A percentile compares a stretch with the other conserved stretches of the same genome.
Conservation (phyloP, 2,329 filamentous ascomycete species). For the Aureobasidium mangrovei region DNA sequence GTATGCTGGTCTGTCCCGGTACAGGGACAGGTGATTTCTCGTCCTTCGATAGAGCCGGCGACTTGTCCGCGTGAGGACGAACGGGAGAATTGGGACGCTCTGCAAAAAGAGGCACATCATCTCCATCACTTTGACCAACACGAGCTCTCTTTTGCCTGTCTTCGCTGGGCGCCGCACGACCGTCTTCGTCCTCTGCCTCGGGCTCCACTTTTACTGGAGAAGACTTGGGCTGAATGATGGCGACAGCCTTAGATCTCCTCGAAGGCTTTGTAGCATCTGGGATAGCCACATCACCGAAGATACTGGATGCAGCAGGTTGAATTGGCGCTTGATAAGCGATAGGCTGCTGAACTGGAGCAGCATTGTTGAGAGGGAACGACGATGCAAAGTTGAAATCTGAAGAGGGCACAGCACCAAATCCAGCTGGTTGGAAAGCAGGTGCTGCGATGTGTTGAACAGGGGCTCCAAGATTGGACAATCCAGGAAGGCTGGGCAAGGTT, state of each 20-base stretch:
- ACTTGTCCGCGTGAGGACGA: not conserved
- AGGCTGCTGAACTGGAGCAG: slow-evolving; percentile 20
- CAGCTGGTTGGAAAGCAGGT: slow-evolving; percentile 29
- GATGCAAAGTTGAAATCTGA: slow-evolving; percentile 31
- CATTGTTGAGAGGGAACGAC: slow-evolving; percentile 23
- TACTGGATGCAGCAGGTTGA: slow-evolving; percentile 24
- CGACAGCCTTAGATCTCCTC: slow-evolving; percentile 74
- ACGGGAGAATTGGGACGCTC: slow-evolving; percentile 25
- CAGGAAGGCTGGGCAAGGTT: slow-evolving; percentile 13
- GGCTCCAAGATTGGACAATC: not conserved
- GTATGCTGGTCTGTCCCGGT: not conserved
- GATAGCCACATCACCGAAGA: slow-evolving; percentile 46
- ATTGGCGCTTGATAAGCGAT: slow-evolving; percentile 28
- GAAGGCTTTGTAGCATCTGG: slow-evolving; percentile 55
- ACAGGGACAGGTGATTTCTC: not conserved
- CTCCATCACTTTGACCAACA: slow-evolving; percentile 54
- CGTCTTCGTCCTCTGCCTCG: slow-evolving; percentile 48
- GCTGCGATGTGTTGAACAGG: slow-evolving; percentile 34
- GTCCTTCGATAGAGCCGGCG: not conserved
- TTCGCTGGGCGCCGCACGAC: slow-evolving; percentile 53
- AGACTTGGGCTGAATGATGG: slow-evolving; percentile 52
- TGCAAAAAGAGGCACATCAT: slow-evolving; percentile 69
- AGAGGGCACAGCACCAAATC: slow-evolving; percentile 18
- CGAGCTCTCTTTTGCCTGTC: slow-evolving; percentile 68
- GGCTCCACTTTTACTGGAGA: slow-evolving; percentile 20